These are phyloP conservation scores for Protea cynaroides DNA, from an alignment of 164 flowering plant species.

Conservation along the genomic window DNA sequence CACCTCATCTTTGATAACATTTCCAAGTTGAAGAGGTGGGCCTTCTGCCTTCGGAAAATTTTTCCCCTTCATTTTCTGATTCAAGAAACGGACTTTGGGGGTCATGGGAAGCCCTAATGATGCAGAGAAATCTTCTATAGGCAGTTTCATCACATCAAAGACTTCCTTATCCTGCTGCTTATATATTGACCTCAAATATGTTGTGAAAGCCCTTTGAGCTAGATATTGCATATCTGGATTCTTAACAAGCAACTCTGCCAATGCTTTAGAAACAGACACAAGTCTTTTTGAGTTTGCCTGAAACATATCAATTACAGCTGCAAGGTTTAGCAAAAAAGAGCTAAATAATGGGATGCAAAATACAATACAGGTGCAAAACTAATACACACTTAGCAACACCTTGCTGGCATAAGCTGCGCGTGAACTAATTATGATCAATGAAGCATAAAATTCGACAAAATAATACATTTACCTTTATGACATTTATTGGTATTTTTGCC, in stretches of 20 bases:
- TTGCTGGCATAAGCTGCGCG: too few species aligned
- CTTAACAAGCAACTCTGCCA: conserved; percentile 66
- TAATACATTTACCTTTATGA: conserved; percentile 43
- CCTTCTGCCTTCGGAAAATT: conserved; percentile 19
- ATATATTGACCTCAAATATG: conserved; percentile 70
- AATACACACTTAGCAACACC: too few species aligned
- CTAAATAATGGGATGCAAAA: too few species aligned
- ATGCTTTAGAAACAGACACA: conserved; percentile 53
- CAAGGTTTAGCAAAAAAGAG: not conserved
- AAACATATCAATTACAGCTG: conserved; percentile 7
- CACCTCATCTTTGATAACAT: conserved; percentile 13
- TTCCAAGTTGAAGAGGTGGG: conserved; percentile 23
- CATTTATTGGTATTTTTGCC: conserved; percentile 50
- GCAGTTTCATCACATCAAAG: conserved; percentile 67
- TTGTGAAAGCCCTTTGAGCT: conserved; percentile 77
- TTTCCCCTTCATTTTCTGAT: conserved; percentile 35
- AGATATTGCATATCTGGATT: conserved; percentile 50
- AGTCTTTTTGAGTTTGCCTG: conserved; percentile 64
- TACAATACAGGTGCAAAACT: too few species aligned
- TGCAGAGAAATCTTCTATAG: conserved; percentile 73
- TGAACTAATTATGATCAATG: not conserved
- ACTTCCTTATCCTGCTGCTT: conserved; percentile 63
- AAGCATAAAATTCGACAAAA: not conserved
- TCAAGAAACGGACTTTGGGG: conserved; percentile 69
- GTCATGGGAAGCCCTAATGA: conserved; percentile 85